These are phyloP conservation scores for Blumeria hordei DNA, from an alignment of 2,329 filamentous ascomycete genomes.

Conservation along the genomic window DNA sequence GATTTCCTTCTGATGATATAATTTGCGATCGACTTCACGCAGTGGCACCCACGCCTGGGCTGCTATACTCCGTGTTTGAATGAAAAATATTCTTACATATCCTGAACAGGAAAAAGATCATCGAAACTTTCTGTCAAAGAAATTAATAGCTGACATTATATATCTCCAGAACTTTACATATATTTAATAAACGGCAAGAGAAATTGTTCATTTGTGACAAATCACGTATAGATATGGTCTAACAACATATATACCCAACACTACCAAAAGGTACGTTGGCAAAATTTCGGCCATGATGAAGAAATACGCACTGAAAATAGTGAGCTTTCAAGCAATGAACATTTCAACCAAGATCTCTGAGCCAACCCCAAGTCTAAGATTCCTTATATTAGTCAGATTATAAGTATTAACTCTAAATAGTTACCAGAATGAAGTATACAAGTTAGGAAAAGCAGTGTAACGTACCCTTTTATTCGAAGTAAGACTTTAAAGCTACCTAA, in stretches of 20 bases:
- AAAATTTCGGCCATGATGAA: conserved; percentile 13
- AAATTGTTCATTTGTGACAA: background rate
- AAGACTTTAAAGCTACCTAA: too few species aligned
- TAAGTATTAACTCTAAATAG: too few species aligned
- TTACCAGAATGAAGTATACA: too few species aligned
- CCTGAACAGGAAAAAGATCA: conserved; percentile 33
- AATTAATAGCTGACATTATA: conserved; percentile 4
- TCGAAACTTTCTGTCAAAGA: background rate
- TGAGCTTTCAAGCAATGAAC: conserved; percentile 15
- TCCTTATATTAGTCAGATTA: too few species aligned
- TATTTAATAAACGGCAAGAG: background rate
- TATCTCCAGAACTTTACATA: background rate
- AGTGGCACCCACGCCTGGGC: conserved; percentile 83
- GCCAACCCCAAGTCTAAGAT: too few species aligned
- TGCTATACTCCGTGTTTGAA: conserved; percentile 48
- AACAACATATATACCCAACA: too few species aligned
- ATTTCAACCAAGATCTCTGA: conserved; percentile 18
- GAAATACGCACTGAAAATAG: conserved; percentile 18
- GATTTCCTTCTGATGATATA: conserved; percentile 56
- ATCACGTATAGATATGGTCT: too few species aligned
- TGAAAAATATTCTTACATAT: conserved; percentile 99
- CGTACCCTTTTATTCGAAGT: too few species aligned
- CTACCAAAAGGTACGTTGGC: too few species aligned
- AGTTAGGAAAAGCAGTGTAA: too few species aligned
- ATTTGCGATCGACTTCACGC: conserved; percentile 93